Percentiles rank a stretch among this genome's conserved stretches.
Conservation (phyloP, 164 flowering plant genomes). For the Magnolia changhungtana region DNA sequence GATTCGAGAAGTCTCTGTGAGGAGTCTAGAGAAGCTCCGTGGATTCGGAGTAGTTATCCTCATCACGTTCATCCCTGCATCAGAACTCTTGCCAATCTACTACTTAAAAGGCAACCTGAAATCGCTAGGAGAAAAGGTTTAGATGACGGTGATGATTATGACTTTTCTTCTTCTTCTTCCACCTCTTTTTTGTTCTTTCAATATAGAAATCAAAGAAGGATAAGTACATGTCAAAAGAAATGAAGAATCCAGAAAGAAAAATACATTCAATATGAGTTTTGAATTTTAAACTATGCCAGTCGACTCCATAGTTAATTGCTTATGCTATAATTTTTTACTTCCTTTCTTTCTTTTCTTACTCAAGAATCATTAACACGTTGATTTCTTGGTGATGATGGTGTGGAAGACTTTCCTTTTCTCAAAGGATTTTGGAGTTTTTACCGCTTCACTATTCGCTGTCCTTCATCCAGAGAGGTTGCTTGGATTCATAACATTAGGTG, state of each 20-base stretch:
- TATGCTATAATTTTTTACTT: not conserved
- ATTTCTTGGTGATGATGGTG: not conserved
- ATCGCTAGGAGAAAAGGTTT: too few relatives aligned
- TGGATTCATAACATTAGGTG: conserved; percentile 34
- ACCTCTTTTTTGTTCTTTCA: too few relatives aligned
- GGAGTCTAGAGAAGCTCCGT: too few relatives aligned
- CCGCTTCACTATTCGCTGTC: conserved; percentile 29
- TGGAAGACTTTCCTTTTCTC: conserved; percentile 48
- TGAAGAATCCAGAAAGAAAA: not conserved
- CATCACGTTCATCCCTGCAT: too few relatives aligned
- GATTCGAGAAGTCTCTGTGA: too few relatives aligned
- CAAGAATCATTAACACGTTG: not conserved
- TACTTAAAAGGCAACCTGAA: too few relatives aligned
- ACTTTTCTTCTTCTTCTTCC: too few relatives aligned
- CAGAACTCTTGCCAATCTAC: too few relatives aligned
- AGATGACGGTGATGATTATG: too few relatives aligned
- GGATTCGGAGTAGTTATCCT: too few relatives aligned
- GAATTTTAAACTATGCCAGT: too few relatives aligned
- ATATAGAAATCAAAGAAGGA: not conserved
- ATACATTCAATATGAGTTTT: too few relatives aligned
- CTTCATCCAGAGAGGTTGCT: conserved; percentile 37
- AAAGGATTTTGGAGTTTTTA: conserved; percentile 54
- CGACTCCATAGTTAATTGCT: not conserved
- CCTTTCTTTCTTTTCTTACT: not conserved
- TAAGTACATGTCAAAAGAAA: not conserved